These are phyloP conservation scores for Venturia carpophila DNA, from an alignment of 2,329 filamentous ascomycete species.

Conservation along the genomic window DNA sequence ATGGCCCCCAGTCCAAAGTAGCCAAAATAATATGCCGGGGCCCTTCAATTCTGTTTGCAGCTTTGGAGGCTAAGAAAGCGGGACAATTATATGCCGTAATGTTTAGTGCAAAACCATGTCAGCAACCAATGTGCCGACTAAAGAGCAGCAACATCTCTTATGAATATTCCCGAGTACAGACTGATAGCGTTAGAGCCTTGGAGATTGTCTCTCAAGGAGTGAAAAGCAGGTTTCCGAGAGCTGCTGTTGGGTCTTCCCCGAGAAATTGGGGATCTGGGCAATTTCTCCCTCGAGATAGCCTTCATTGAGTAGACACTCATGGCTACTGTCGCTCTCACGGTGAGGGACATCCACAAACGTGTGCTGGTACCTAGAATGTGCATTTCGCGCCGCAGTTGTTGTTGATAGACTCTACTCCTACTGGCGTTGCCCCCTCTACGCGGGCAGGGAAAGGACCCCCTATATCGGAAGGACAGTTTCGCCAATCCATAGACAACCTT, in stretches of 20 bases:
- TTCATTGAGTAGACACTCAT: background rate
- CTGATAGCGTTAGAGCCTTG: background rate
- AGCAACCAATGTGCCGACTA: background rate
- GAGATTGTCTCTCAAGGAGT: background rate
- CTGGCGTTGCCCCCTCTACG: background rate
- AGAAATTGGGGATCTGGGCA: background rate
- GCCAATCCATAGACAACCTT: background rate
- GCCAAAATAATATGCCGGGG: background rate
- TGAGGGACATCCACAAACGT: background rate
- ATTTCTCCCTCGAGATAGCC: background rate
- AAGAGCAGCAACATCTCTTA: background rate
- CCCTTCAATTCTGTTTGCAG: background rate
- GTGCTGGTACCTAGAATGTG: background rate
- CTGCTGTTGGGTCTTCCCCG: background rate
- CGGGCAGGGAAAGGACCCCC: background rate
- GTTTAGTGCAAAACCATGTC: background rate
- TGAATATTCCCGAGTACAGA: background rate
- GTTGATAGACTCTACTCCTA: background rate
- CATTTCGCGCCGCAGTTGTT: background rate
- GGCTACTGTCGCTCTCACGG: background rate
- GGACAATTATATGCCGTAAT: background rate
- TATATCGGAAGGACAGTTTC: background rate
- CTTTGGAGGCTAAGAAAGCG: background rate
- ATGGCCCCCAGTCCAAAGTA: background rate
- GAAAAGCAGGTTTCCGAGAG: background rate